Evolutionary conservation across 169 alveolate genomes (phyloP).

Genomic region (Babesia gibsoni): DNA sequence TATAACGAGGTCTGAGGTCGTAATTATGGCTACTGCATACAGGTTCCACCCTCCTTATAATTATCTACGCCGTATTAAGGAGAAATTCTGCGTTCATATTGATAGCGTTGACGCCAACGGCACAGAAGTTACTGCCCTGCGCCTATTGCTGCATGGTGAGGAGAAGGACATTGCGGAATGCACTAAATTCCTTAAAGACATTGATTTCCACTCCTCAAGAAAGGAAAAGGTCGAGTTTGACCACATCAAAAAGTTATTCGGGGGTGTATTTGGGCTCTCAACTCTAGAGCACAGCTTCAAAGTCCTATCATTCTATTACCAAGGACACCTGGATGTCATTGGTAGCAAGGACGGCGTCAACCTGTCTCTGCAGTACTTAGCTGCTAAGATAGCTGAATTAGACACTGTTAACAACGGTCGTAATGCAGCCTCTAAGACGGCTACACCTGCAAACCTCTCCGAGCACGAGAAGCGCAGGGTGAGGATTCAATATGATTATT

Average conservation of each 20-base stretch:
- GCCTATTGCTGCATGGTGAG: conserved; percentile 17
- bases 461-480: conserved; percentile 25
- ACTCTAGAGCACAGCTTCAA: conserved; percentile 35
- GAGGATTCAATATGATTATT: conserved; percentile 22
- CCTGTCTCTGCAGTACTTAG: conserved; percentile 24
- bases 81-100: conserved; percentile 35
- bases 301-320: conserved; percentile 41
- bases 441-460: conserved; percentile 12
- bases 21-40: conserved; percentile 27
- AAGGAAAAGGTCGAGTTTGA: not conserved
- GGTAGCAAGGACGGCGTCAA: conserved; percentile 51
- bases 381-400: not conserved
- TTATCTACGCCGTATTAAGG: conserved; percentile 39
- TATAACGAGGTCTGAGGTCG: conserved; percentile 21
- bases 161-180: conserved; percentile 3
- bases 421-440: not conserved
- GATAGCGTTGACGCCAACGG: conserved; percentile 5
- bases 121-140: conserved; percentile 6
- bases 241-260: conserved; percentile 14
- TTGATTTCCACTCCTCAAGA: conserved; percentile 15
- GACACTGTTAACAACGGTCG: not conserved
- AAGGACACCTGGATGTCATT: conserved; percentile 44
- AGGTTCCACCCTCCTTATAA: conserved; percentile 55
- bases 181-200: not conserved
- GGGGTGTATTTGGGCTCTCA: conserved; percentile 21